Evolutionary conservation across 768 basidiomycete genomes (phyloP).

Genomic region (Agaricus subrufescens): DNA sequence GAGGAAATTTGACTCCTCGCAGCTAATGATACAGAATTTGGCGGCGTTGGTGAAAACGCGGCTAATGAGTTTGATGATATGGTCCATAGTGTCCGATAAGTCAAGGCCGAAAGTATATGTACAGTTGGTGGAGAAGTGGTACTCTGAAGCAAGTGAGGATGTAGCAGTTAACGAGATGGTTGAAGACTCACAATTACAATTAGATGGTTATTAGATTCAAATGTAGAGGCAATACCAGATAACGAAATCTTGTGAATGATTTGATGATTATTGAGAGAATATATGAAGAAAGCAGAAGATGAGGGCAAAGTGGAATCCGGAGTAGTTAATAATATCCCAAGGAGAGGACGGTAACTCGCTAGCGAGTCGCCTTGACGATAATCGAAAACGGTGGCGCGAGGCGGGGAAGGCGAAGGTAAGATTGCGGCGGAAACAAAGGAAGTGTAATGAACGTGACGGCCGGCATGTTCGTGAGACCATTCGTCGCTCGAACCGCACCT

Average conservation of each 20-base stretch:
- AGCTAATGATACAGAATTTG: conserved; percentile 11
- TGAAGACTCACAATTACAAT: conserved; percentile 50
- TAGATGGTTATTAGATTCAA: conserved; percentile 43
- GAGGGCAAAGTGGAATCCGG: conserved; percentile 11
- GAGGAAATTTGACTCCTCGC: neutral
- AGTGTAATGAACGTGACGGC: neutral
- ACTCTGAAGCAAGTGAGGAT: conserved; percentile 35
- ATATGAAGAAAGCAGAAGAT: conserved; percentile 20
- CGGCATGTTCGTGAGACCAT: conserved; percentile 8
- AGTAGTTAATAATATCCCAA: conserved; percentile 14
- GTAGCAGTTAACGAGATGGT: conserved; percentile 1
- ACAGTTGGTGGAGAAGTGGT: conserved; percentile 51
- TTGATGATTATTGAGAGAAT: conserved; percentile 34
- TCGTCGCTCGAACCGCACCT: conserved; percentile 12
- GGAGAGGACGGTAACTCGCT: conserved; percentile 2
- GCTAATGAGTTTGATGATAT: conserved; percentile 44
- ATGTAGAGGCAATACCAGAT: conserved; percentile 34
- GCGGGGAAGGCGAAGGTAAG: conserved; percentile 24
- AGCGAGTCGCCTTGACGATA: neutral
- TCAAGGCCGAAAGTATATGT: conserved; percentile 51
- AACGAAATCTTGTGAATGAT: conserved; percentile 44
- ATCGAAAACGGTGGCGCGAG: no score
- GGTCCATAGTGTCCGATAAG: conserved; percentile 45
- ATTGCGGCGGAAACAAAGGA: conserved; percentile 33
- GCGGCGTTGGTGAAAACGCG: conserved; percentile 34